phyloP scores from a whole-genome alignment of 192 early-diverging fungal genomes.

The Backusella luteola region DNA sequence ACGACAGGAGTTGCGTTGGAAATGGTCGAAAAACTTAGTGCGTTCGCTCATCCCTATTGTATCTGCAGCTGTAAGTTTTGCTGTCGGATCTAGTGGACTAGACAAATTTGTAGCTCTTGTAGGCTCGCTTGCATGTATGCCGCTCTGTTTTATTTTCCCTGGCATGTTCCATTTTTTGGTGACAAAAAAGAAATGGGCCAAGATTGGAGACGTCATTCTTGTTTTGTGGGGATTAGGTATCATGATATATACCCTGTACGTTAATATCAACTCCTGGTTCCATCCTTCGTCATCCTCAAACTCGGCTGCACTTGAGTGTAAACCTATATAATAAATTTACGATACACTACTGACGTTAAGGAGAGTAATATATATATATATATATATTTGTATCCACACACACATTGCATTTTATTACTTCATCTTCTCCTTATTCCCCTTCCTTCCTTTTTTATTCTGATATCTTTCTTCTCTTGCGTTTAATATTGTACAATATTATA shows the following conservation, averaged over 20 bases:
- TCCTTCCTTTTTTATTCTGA: not conserved
- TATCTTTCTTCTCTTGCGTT: not conserved
- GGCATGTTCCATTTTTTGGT: slow-evolving; percentile 75
- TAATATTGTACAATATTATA: slow-evolving; percentile 3
- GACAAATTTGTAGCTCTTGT: slow-evolving; percentile 86
- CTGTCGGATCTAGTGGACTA: slow-evolving; percentile 62
- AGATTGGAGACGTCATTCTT: slow-evolving; percentile 56
- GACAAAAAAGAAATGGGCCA: slow-evolving; percentile 40
- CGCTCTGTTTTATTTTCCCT: slow-evolving; percentile 80
- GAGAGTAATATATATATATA: not conserved
- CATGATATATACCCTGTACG: slow-evolving; percentile 77
- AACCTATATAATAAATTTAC: not conserved
- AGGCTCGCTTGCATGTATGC: slow-evolving; percentile 73
- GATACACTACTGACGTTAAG: not conserved
- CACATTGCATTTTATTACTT: not conserved
- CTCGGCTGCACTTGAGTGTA: not conserved
- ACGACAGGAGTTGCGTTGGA: slow-evolving; percentile 48
- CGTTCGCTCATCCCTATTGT: slow-evolving; percentile 57
- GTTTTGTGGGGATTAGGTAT: slow-evolving; percentile 62
- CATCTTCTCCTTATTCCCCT: not conserved
- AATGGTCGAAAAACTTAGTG: slow-evolving; percentile 68
- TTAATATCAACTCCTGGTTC: slow-evolving; percentile 55
- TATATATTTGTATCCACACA: not conserved
- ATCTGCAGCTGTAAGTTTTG: slow-evolving; percentile 65
- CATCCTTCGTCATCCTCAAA: not conserved